Base-by-base conservation (phyloP, 495 filamentous ascomycete genomes). In the Cryomyces minteri region DNA sequence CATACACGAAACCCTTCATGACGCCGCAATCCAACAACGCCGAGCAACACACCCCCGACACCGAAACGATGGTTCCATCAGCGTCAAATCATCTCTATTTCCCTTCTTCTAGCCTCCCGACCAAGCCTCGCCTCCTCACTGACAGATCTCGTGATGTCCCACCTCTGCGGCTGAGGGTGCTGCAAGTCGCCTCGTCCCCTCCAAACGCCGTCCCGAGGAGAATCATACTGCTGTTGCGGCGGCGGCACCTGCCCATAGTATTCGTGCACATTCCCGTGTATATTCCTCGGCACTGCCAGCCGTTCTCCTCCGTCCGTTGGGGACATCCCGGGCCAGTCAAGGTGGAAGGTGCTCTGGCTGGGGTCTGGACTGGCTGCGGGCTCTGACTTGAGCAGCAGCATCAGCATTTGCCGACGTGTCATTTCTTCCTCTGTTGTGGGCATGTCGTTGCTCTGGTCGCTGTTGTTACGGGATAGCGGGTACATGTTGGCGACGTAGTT, bases 381-480 rank as follows among this genome's bases (percentile, higher is more conserved):
- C 18, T 45, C 39, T 31, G 52, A 47, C 46, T 48, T 53, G 37
- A 58, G 48, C 12, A 63, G 52, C 39, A 58, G 50, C 50, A 53
- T 52, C 39, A 55, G 53, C 61, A 63, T 63, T 50, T 63, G 57
- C 48, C 54, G 52, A 14, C 55, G 54, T 30, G 58, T 55, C 46
- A 58, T 54, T 34, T 64, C 59, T 33, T 64, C 61, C 44, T 64
- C 61, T 8, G 51, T 56, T 30, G 58, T 43, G 10, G 36, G 47
- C 28, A 36, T 31, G 36, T 33, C 39, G 40, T 32, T 43, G 44
- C 37, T 41, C 41, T 14, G 45, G 8, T 29, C 39, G 33, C 32
- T 31, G 18, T 28, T 36, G 37, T 41, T 32, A 28, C 36, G 30
- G 12, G 49, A 42, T 7, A 51, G 38, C 9, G 53, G 53, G 33